Conservation (phyloP, 1,284 basidiomycete genomes). For the Pascua sp. region DNA sequence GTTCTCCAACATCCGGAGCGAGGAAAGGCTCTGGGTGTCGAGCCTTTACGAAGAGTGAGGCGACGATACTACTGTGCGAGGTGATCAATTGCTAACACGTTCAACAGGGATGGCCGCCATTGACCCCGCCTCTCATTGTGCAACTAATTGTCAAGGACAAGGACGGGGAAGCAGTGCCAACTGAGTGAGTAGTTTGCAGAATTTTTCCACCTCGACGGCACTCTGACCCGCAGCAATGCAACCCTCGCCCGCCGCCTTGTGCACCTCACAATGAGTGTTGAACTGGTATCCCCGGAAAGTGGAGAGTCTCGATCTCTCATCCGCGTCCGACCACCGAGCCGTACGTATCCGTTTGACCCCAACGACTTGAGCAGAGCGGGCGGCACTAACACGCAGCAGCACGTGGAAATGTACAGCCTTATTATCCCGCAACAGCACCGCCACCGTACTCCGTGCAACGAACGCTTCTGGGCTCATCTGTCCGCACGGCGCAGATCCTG, state of each 20-base stretch:
- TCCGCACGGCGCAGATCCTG: conserved; percentile 16
- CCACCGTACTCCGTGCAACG: conserved; percentile 19
- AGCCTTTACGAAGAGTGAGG: conserved; percentile 13
- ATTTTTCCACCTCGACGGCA: background rate
- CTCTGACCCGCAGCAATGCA: conserved; percentile 12
- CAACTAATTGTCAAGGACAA: conserved; percentile 17
- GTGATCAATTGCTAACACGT: too few species aligned
- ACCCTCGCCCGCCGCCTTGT: conserved; percentile 17
- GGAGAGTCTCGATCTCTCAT: conserved; percentile 15
- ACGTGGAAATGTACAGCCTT: conserved; percentile 17
- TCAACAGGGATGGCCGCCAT: conserved; percentile 17
- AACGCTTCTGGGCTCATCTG: conserved; percentile 15
- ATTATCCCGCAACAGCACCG: conserved; percentile 18
- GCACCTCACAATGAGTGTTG: conserved; percentile 20
- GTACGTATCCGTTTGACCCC: conserved; percentile 1
- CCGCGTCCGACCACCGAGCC: conserved; percentile 18
- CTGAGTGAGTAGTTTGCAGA: conserved; percentile 11
- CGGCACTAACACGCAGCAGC: conserved; percentile 4
- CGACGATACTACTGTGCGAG: too few species aligned
- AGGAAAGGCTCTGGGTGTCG: conserved; percentile 18
- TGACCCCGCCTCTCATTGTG: conserved; percentile 17
- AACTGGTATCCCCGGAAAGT: conserved; percentile 14
- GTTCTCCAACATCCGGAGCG: conserved; percentile 17
- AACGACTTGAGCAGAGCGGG: too few species aligned
- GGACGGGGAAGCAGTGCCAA: conserved; percentile 12